A percentile compares a stretch with the other conserved stretches of the same genome.
These are phyloP conservation scores for Leccinum arenicola DNA, from an alignment of 768 basidiomycete species.

Conservation along the genomic window DNA sequence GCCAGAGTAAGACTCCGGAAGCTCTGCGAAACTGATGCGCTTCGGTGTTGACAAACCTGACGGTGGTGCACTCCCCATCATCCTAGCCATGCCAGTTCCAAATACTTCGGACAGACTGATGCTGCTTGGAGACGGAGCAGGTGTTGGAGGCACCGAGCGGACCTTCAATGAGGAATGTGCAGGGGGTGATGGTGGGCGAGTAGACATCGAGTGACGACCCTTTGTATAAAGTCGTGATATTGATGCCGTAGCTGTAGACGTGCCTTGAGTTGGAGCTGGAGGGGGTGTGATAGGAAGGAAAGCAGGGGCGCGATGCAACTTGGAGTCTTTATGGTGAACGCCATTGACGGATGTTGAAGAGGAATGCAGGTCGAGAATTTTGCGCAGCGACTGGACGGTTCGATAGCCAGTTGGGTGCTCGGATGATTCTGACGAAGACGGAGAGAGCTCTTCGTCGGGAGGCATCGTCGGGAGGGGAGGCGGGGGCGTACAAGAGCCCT, in stretches of 20 bases:
- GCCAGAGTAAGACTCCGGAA: slow-evolving; percentile 63
- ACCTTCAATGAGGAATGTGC: slow-evolving; percentile 46
- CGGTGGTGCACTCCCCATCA: slow-evolving; percentile 40
- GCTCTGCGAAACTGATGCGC: slow-evolving; percentile 74
- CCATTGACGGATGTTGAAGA: slow-evolving; percentile 33
- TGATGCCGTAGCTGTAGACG: slow-evolving; percentile 74
- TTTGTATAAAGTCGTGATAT: slow-evolving; percentile 76
- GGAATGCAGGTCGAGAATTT: slow-evolving; percentile 56
- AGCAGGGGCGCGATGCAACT: slow-evolving; percentile 16
- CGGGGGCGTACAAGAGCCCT: slow-evolving; percentile 17
- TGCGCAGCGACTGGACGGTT: slow-evolving; percentile 64
- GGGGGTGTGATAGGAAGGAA: slow-evolving; percentile 42
- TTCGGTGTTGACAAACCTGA: slow-evolving; percentile 63
- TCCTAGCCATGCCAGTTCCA: slow-evolving; percentile 28
- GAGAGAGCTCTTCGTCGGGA: slow-evolving; percentile 51
- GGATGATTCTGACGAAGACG: slow-evolving; percentile 53
- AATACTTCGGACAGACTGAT: slow-evolving; percentile 27
- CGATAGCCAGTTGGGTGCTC: slow-evolving; percentile 52
- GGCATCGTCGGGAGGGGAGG: slow-evolving; percentile 49
- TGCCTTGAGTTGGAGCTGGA: slow-evolving; percentile 54
- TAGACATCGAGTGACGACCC: slow-evolving; percentile 54
- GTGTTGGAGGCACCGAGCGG: slow-evolving; percentile 35
- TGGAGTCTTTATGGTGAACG: slow-evolving; percentile 11
- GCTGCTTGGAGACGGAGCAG: slow-evolving; percentile 35
- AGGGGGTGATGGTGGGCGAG: slow-evolving; percentile 61